Percentiles rank a stretch among this genome's conserved stretches.
Evolutionary conservation across 441 rosid species (phyloP).

Genomic region (Pelargonium fulgidum): DNA sequence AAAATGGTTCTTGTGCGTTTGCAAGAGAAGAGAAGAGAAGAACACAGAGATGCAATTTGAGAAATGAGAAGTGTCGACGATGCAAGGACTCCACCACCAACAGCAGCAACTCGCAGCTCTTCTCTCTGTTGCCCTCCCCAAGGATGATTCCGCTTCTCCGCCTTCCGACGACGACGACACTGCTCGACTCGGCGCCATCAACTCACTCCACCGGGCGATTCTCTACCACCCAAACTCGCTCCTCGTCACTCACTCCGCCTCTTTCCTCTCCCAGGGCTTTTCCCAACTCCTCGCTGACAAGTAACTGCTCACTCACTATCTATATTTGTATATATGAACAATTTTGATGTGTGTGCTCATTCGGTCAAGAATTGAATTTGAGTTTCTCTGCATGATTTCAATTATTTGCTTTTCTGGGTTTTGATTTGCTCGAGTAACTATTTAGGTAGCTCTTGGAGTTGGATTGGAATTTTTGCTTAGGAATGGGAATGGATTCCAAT

Average conservation of each 20-base stretch:
- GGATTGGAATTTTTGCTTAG: too few relatives aligned
- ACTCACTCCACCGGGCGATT: constrained; percentile 83
- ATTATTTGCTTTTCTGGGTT: constrained; percentile 4
- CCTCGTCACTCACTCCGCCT: constrained; percentile 75
- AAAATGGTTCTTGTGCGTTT: too few relatives aligned
- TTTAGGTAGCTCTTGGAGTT: neutral
- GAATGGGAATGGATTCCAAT: too few relatives aligned
- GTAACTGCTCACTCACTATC: constrained; percentile 31
- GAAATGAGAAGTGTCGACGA: neutral
- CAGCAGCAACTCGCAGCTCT: constrained; percentile 74
- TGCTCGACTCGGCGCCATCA: constrained; percentile 60
- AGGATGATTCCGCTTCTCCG: constrained; percentile 39
- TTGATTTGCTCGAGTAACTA: constrained; percentile 6
- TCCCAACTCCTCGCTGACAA: constrained; percentile 79
- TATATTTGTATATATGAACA: neutral
- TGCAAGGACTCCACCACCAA: constrained; percentile 40
- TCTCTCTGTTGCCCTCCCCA: constrained; percentile 69
- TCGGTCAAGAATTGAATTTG: neutral
- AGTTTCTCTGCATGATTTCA: constrained; percentile 11
- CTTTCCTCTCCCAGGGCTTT: constrained; percentile 80
- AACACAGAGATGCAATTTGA: too few relatives aligned
- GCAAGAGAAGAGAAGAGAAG: too few relatives aligned
- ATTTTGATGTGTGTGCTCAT: neutral
- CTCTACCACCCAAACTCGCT: constrained; percentile 80
- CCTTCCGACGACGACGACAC: constrained; percentile 47